Evolutionary conservation across 2,329 filamentous ascomycete species (phyloP), one percentile per base, ranked within the genome.

Genomic region (Atkinsonella hypoxylon): DNA sequence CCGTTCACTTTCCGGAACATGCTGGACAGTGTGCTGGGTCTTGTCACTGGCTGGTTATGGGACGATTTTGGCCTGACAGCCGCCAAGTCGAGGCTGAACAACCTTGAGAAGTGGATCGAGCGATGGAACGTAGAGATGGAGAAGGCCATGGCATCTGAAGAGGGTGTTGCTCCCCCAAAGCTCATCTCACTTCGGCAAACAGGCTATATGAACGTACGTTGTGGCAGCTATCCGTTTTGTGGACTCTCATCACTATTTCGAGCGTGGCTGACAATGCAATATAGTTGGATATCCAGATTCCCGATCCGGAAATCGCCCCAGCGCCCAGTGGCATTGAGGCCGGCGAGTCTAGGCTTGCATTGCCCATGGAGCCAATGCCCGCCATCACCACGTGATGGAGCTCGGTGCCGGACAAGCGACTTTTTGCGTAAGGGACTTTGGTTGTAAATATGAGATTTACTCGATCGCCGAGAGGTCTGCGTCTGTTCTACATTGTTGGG

Each of bases 41-140:
- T 94, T 4, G 68, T 89, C 34, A 97, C 93, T 0, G 87, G 91
- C 20, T 98, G 90, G 87, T 61, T 97, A 34, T 97, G 89, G 89
- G 93, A 98, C 53, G 91, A 97, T 63, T 60, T 91, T 20, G 89
- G 91, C 1, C 69, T 88, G 36, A 87, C 87, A 3, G 81, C 77
- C 9, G 78, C 85, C 53, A 97, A 97, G 70, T 71, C 74, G 20
- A 77, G 83, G 50, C 66, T 95, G 44, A 77, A 75, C 50, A 75
- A 70, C 10, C 70, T 96, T 17, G 93, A 98, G 68, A 67, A 66
- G 38, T 95, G 87, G 82, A 78, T 98, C 49, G 86, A 94, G 56
- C 76, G 81, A 53, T 96, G 91, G 90, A 98, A 98, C 64, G 63
- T 65, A 9, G 79, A 87, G 54, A 79, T 82, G 75, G 79, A 81